Evolutionary conservation across 345 rosid genomes (phyloP).

Genomic region (Melaleuca quinquenervia): DNA sequence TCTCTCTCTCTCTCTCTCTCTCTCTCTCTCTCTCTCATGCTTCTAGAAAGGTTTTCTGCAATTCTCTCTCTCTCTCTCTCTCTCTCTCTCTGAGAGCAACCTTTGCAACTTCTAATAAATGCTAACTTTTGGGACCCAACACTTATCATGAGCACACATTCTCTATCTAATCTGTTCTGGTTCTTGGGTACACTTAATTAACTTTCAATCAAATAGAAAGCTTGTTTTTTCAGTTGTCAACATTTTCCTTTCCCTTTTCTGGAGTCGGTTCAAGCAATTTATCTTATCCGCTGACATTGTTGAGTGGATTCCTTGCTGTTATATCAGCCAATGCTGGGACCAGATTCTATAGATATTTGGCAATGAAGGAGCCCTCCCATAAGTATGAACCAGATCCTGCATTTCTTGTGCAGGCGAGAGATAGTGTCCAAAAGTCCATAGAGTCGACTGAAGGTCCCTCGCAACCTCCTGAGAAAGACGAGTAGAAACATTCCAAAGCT

Average conservation of each 20-base stretch:
- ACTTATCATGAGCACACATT: not conserved
- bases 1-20: not conserved
- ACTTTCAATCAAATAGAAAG: not conserved
- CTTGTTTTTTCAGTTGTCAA: not conserved
- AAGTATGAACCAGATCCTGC: slow-evolving; percentile 65
- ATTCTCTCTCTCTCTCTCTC: rapidly evolving
- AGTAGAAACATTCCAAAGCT: slow-evolving; percentile 2
- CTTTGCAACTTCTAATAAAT: not conserved
- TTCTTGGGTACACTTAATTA: not conserved
- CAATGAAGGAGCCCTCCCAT: slow-evolving; percentile 67
- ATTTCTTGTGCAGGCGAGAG: slow-evolving; percentile 56
- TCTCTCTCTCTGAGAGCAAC: not conserved
- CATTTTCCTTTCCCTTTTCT: not conserved
- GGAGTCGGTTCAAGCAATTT: slow-evolving; percentile 43
- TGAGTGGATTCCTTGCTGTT: slow-evolving; percentile 86
- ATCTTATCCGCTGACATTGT: slow-evolving; percentile 50
- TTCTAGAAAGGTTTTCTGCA: not conserved
- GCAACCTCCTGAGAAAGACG: slow-evolving; percentile 28
- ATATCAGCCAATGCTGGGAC: slow-evolving; percentile 70
- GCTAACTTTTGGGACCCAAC: not conserved
- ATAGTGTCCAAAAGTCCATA: slow-evolving; percentile 37
- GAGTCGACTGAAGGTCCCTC: slow-evolving; percentile 18
- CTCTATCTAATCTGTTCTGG: not conserved
- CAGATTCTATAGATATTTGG: slow-evolving; percentile 67
- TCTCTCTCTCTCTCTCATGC: not conserved